Conservation (phyloP, 2,329 filamentous ascomycete species). For the Colletotrichum karsti region DNA sequence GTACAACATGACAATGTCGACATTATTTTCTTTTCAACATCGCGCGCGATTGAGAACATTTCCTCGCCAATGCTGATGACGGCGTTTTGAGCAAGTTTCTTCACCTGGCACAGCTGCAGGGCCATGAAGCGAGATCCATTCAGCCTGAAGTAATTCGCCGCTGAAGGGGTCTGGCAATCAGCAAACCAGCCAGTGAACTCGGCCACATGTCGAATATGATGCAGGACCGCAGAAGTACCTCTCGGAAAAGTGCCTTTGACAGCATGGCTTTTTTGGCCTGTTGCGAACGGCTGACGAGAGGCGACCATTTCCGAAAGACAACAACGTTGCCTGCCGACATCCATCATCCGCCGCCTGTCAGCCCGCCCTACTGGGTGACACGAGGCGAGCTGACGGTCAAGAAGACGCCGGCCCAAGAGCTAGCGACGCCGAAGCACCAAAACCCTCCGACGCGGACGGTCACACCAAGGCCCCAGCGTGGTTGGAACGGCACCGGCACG, state of each 20-base stretch:
- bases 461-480: background rate
- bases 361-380: background rate
- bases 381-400: background rate
- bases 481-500: background rate
- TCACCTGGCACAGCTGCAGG: background rate
- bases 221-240: background rate
- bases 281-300: background rate
- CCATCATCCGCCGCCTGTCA: background rate
- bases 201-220: background rate
- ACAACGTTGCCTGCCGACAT: background rate
- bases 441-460: constrained; percentile 1
- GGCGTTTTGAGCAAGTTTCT: constrained; percentile 2
- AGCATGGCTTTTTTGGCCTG: too few relatives aligned
- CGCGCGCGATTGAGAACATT: background rate
- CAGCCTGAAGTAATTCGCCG: background rate
- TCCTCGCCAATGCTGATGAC: background rate
- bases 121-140: background rate
- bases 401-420: background rate
- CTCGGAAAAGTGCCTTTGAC: too few relatives aligned
- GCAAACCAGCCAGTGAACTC: background rate
- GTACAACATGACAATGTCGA: background rate
- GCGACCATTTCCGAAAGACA: background rate
- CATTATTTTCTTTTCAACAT: too few relatives aligned
- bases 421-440: background rate
- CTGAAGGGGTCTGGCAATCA: background rate